phyloP scores from a whole-genome alignment of 106 monocot genomes.

The Agapanthus africanus region DNA sequence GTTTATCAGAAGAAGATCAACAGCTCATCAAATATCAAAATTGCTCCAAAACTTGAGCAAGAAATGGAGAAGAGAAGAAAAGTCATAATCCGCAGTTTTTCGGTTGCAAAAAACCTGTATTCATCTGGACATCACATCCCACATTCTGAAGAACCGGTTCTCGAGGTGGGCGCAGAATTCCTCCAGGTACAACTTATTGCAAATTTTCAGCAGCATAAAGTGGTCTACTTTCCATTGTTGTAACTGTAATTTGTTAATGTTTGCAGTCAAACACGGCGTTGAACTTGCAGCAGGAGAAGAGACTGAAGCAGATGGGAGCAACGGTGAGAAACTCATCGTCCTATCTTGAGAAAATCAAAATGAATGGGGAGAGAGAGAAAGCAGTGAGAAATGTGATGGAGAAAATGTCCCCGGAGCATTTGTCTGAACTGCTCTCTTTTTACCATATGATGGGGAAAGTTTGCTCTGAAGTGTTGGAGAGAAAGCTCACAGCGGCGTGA shows the following conservation, averaged over 20 bases:
- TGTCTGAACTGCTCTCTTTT: slow-evolving; percentile 76
- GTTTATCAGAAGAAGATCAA: slow-evolving; percentile 80
- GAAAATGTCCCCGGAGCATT: slow-evolving; percentile 68
- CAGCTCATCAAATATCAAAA: slow-evolving; percentile 2
- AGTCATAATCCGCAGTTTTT: slow-evolving; percentile 56
- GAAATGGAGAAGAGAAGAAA: slow-evolving; percentile 78
- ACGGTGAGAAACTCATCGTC: slow-evolving; percentile 81
- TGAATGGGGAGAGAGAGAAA: slow-evolving; percentile 49
- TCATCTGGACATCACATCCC: slow-evolving; percentile 18
- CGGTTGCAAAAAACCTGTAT: slow-evolving; percentile 58
- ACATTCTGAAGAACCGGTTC: slow-evolving; percentile 24
- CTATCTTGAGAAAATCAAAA: slow-evolving; percentile 52
- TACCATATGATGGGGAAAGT: slow-evolving; percentile 72
- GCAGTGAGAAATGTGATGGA: slow-evolving; percentile 49
- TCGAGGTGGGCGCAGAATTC: slow-evolving; percentile 70
- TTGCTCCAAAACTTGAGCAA: slow-evolving; percentile 16
- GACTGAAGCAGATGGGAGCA: slow-evolving; percentile 92
- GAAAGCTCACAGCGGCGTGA: slow-evolving; percentile 22
- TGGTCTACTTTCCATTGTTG: background rate
- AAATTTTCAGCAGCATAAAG: background rate
- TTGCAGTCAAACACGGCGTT: slow-evolving; percentile 60
- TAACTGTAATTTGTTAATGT: slow-evolving; percentile 3
- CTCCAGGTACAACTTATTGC: slow-evolving; percentile 41
- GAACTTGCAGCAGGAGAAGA: slow-evolving; percentile 76
- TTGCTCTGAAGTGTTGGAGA: slow-evolving; percentile 68